Conservation (phyloP, 495 filamentous ascomycete genomes). For the Aspergillus homomorphus region DNA sequence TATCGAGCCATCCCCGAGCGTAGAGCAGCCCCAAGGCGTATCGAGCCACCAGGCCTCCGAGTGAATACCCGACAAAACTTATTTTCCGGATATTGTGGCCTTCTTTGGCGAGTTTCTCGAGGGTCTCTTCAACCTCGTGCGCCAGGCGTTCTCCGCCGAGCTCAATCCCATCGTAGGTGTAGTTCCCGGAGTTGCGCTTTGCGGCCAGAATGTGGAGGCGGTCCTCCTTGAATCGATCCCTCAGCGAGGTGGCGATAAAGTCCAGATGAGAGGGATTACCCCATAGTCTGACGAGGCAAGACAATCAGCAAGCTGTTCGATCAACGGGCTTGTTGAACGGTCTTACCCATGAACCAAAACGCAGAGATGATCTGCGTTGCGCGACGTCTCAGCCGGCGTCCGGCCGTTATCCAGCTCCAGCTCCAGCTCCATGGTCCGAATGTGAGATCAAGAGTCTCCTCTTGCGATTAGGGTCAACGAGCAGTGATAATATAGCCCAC, state of each 20-base stretch:
- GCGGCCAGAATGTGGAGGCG: conserved; percentile 69
- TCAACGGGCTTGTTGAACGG: not conserved
- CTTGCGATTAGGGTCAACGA: not conserved
- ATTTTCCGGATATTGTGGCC: conserved; percentile 75
- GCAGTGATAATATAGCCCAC: not conserved
- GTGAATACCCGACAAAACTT: conserved; percentile 84
- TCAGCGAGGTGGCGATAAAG: conserved; percentile 64
- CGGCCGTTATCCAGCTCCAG: conserved; percentile 10
- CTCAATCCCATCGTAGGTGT: conserved; percentile 95
- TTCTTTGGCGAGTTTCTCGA: conserved; percentile 59
- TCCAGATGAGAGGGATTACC: conserved; percentile 84
- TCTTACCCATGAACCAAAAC: conserved; percentile 93
- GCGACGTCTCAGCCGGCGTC: conserved; percentile 13
- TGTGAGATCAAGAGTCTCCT: not conserved
- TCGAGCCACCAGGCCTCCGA: conserved; percentile 82
- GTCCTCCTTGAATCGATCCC: conserved; percentile 60
- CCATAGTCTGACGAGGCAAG: conserved; percentile 62
- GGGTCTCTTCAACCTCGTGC: conserved; percentile 79
- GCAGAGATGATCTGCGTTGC: conserved; percentile 67
- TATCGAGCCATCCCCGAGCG: conserved; percentile 73
- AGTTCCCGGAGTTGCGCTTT: conserved; percentile 75
- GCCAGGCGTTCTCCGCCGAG: conserved; percentile 84
- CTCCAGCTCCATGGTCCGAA: conserved; percentile 11
- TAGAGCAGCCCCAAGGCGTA: conserved; percentile 85
- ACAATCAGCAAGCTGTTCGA: not conserved